Conservation (phyloP, 257 asterid genomes). For the Rauvolfia tetraphylla region DNA sequence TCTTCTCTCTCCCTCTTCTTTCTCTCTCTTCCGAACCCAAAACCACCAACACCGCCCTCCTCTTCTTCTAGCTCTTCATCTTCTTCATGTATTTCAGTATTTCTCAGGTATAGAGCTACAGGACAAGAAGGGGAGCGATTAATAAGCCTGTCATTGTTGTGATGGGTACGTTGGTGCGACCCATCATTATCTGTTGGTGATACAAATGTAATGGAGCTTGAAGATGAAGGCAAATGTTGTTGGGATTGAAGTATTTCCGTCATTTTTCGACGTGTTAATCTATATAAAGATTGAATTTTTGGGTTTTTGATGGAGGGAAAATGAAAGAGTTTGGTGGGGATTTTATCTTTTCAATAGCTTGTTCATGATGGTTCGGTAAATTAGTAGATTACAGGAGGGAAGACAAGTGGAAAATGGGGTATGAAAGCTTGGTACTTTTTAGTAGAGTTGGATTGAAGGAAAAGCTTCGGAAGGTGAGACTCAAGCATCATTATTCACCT, state of each 20-base stretch:
- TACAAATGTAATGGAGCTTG: slow-evolving; percentile 46
- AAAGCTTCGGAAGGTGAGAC: slow-evolving; percentile 65
- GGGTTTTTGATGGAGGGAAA: slow-evolving; percentile 14
- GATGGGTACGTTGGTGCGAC: slow-evolving; percentile 38
- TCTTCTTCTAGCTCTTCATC: slow-evolving; percentile 16
- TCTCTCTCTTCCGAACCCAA: slow-evolving; percentile 22
- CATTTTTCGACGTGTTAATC: slow-evolving; percentile 30
- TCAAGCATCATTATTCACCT: slow-evolving; percentile 39
- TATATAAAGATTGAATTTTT: slow-evolving; percentile 12
- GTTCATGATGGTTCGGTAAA: slow-evolving; percentile 27
- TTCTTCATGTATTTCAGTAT: slow-evolving; percentile 26
- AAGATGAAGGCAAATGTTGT: slow-evolving; percentile 43
- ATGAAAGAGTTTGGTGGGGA: slow-evolving; percentile 43
- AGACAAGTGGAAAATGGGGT: slow-evolving; percentile 8
- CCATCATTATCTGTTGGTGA: slow-evolving; percentile 45
- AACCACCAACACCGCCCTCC: slow-evolving; percentile 12
- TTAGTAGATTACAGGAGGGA: slow-evolving; percentile 20
- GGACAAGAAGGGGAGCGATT: slow-evolving; percentile 7
- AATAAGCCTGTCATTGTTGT: slow-evolving; percentile 7
- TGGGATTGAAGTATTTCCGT: slow-evolving; percentile 48
- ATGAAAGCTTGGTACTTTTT: slow-evolving; percentile 14
- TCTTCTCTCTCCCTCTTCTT: slow-evolving; percentile 37
- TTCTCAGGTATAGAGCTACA: slow-evolving; percentile 32
- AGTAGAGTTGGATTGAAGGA: slow-evolving; percentile 49
- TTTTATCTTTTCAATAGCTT: slow-evolving; percentile 9